A percentile compares a stretch with the other conserved stretches of the same genome.
These are phyloP conservation scores for Eruca vesicaria DNA, from an alignment of 441 rosid genomes.

Conservation along the genomic window DNA sequence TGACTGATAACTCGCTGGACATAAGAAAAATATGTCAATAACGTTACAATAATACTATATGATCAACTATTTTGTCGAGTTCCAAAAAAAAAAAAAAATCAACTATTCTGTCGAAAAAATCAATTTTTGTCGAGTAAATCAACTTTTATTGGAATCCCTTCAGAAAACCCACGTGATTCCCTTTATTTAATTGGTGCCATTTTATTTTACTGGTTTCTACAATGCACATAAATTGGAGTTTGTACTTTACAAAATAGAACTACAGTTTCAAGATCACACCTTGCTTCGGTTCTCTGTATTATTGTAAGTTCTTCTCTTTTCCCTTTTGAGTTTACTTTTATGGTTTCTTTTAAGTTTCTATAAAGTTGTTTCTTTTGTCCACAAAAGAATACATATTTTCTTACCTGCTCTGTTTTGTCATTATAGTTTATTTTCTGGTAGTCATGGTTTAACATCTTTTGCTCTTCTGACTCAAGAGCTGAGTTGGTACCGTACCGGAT, in stretches of 20 bases:
- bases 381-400: not conserved
- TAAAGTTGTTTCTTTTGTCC: not conserved
- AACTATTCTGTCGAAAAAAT: no score
- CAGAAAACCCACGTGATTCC: conserved; percentile 22
- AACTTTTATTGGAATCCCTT: conserved; percentile 12
- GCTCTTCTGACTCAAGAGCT: not conserved
- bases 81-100: no score
- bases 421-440: not conserved
- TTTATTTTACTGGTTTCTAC: conserved; percentile 29
- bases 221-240: conserved; percentile 9
- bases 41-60: not conserved
- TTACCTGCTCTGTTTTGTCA: conserved; percentile 16
- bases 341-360: not conserved
- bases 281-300: conserved; percentile 20
- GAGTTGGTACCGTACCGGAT: not conserved
- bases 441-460: not conserved
- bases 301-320: conserved; percentile 16
- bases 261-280: conserved; percentile 10
- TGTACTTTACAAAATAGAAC: not conserved
- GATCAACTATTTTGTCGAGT: not conserved
- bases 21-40: not conserved
- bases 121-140: no score
- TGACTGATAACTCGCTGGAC: not conserved
- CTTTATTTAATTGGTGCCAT: not conserved
- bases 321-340: not conserved